phyloP scores from a whole-genome alignment of 345 rosid species.

The Odontarrhena argentea region DNA sequence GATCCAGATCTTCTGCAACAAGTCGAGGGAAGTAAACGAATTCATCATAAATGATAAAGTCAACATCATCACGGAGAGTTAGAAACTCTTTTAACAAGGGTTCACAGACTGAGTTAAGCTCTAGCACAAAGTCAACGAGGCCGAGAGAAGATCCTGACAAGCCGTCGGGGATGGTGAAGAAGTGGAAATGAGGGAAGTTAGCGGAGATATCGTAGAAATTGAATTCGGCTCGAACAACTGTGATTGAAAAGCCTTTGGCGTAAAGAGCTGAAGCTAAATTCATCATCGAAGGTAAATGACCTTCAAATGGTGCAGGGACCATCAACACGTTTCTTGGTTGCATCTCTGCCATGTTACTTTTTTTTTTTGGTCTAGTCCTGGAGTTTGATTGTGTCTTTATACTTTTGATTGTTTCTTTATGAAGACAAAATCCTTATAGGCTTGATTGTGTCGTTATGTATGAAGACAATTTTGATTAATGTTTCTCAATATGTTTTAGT shows the following conservation, averaged over 20 bases:
- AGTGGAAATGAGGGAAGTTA: conserved; percentile 45
- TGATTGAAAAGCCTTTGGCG: conserved; percentile 57
- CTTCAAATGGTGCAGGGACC: conserved; percentile 57
- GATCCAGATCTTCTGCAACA: conserved; percentile 45
- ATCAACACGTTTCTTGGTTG: conserved; percentile 41
- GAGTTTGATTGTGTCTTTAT: not conserved
- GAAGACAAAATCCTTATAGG: not conserved
- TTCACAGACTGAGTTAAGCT: conserved; percentile 46
- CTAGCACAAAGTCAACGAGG: conserved; percentile 18
- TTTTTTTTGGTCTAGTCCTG: not conserved
- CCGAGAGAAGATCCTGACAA: conserved; percentile 36
- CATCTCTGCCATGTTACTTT: conserved; percentile 9
- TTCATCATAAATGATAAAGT: conserved; percentile 55
- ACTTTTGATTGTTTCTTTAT: not conserved
- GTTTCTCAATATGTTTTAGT: not conserved
- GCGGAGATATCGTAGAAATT: conserved; percentile 44
- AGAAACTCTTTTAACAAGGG: conserved; percentile 41
- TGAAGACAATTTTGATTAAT: not conserved
- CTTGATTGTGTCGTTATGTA: not conserved
- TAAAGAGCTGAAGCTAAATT: conserved; percentile 55
- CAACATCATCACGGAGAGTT: conserved; percentile 23
- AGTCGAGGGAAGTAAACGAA: conserved; percentile 45
- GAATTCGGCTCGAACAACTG: conserved; percentile 46
- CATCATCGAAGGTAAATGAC: conserved; percentile 72
- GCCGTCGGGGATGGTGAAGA: conserved; percentile 45